These are phyloP conservation scores for Thalassiosira exigua DNA, from an alignment of 352 stramenopile species.

Conservation along the genomic window DNA sequence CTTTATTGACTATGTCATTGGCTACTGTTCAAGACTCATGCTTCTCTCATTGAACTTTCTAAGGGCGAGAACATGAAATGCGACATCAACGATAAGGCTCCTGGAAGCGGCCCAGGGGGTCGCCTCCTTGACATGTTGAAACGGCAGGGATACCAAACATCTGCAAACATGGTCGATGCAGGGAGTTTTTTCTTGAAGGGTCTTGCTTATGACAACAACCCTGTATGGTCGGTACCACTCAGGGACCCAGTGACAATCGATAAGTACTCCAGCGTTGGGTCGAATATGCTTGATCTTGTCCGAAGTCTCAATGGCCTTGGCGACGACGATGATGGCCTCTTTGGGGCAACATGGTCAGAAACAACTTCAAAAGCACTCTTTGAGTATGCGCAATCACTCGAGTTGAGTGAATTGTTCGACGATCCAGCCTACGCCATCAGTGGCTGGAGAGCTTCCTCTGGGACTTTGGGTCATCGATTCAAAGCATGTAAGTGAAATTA, in stretches of 20 bases:
- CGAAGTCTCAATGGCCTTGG: not conserved
- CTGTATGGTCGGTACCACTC: not conserved
- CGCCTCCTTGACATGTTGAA: constrained; percentile 59
- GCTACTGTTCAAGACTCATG: no score
- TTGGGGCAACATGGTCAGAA: not conserved
- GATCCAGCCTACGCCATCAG: no score
- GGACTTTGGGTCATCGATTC: no score
- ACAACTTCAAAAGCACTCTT: not conserved
- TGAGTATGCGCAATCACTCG: no score
- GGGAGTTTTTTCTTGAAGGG: not conserved
- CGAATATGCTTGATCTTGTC: not conserved
- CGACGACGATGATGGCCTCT: not conserved
- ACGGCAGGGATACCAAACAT: constrained; percentile 30
- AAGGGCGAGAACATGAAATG: no score
- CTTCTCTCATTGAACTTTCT: no score
- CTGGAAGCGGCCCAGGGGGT: constrained; percentile 64
- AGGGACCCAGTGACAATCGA: not conserved
- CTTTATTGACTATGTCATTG: no score
- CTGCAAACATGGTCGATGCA: constrained; percentile 17
- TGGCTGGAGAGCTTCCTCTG: no score
- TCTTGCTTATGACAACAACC: constrained; percentile 11
- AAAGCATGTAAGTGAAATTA: no score
- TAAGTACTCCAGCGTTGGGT: not conserved
- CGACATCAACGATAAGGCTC: no score
- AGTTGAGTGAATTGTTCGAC: no score